Evolutionary conservation across 371 early-diverging fungal species (phyloP).

Genomic region (Lichtheimia hyalospora): DNA sequence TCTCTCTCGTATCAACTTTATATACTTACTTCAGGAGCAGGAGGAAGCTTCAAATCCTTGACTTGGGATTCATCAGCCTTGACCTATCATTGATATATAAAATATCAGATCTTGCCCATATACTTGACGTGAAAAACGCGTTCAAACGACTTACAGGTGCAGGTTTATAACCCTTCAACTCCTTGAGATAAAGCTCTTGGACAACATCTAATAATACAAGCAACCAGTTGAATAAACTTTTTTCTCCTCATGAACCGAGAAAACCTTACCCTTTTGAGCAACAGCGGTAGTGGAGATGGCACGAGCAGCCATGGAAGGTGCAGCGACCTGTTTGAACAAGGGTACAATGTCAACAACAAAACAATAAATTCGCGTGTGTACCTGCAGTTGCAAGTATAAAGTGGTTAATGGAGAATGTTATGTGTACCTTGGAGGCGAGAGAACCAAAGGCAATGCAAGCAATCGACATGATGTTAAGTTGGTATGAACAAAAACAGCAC

Average conservation of each 20-base stretch:
- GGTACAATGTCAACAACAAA: neutral
- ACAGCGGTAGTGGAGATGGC: conserved; percentile 39
- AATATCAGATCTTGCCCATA: neutral
- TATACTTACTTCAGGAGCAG: conserved; percentile 45
- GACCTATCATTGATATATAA: conserved; percentile 16
- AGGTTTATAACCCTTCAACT: conserved; percentile 56
- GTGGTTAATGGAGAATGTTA: neutral
- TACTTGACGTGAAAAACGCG: neutral
- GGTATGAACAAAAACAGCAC: neutral
- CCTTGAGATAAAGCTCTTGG: conserved; percentile 52
- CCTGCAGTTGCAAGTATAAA: neutral
- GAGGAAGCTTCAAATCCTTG: conserved; percentile 54
- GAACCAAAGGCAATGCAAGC: conserved; percentile 51
- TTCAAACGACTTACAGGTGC: conserved; percentile 37
- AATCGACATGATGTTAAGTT: conserved; percentile 26
- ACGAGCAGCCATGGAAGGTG: conserved; percentile 43
- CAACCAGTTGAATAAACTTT: neutral
- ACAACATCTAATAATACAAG: conserved; percentile 35
- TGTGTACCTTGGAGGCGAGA: conserved; percentile 38
- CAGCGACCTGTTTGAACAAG: conserved; percentile 7
- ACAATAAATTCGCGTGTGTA: neutral
- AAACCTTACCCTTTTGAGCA: conserved; percentile 44
- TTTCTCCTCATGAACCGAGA: neutral
- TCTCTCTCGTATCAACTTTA: no score
- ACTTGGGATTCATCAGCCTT: conserved; percentile 41